Percentiles rank a stretch among this genome's conserved stretches.
Evolutionary conservation across 164 flowering plant species (phyloP).

Genomic region (Paratinospora sagittata): DNA sequence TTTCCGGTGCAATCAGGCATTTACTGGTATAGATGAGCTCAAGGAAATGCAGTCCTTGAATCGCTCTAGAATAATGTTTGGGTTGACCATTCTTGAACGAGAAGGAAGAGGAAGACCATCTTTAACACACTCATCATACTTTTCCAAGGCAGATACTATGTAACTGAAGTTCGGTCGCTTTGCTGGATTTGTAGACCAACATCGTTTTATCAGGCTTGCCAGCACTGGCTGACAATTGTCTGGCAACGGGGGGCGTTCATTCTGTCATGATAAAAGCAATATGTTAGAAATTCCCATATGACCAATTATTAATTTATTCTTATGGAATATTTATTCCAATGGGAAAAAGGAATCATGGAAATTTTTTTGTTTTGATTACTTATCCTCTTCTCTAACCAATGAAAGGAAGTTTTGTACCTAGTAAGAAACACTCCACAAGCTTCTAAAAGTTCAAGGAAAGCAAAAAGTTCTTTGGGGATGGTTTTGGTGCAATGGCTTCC

Average conservation of each 20-base stretch:
- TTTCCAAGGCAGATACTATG: constrained; percentile 69
- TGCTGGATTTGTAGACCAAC: constrained; percentile 87
- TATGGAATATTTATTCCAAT: no score
- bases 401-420: no score
- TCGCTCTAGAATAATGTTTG: constrained; percentile 45
- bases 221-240: constrained; percentile 82
- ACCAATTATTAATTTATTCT: no score
- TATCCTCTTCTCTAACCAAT: no score
- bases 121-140: constrained; percentile 68
- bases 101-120: constrained; percentile 70
- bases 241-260: constrained; percentile 79
- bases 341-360: no score
- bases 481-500: no score
- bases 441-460: no score
- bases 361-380: no score
- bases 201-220: constrained; percentile 77
- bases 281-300: not conserved
- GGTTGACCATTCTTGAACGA: constrained; percentile 42
- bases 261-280: constrained; percentile 35
- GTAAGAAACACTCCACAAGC: no score
- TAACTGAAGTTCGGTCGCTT: constrained; percentile 83
- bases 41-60: constrained; percentile 58
- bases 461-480: no score
- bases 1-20: constrained; percentile 35
- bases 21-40: constrained; percentile 65